Base-by-base conservation (phyloP, 441 rosid species). In the Geranium incanum region DNA sequence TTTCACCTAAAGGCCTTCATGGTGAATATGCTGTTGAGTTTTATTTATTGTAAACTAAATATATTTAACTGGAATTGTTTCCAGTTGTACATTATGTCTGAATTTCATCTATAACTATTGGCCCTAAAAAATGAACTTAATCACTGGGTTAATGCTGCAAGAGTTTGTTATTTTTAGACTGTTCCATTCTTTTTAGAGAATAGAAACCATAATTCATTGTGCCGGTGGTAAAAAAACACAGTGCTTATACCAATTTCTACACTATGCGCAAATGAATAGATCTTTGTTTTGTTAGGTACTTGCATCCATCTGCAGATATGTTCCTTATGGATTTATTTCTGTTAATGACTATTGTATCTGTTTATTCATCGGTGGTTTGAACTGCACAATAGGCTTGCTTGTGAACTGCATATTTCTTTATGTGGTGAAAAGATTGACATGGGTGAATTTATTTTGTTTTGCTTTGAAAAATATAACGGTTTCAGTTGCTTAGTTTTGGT, bases 1-100 rank as follows among this genome's bases (percentile, higher is more conserved):
- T 88, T 72, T 83, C 96, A 68, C 95, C 98, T 13, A 91, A 85
- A 86, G 98, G 96, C 78, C 76, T 91, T 59, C 85, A 88, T 77
- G 96, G 97, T 90, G 71, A 36, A 84, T 76, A 66, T 66, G n/a
- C 33, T 28, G 5, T 71, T 69, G 6, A 36, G 70, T 64, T 64
- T 28, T 63, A 0, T 64, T 15, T 28, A 64, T 28, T 36, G 6
- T 11, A 64, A 28, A 64, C 33, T 64, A 23, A 33, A 23, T 21
- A 18, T 12, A 59, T 11, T 59, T 6, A 21, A 59, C 7, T 19
- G 64, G 64, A 18, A 59, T 18, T 59, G 64, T 59, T 15, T 59
- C 64, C 64, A 59, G 33, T 59, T 6, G 33, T 18, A 59, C 64
- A 19, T 3, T 59, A 59, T 57, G 2, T 18, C 4, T 59, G 4